Evolutionary conservation across 768 basidiomycete species (phyloP), one percentile per base, ranked within the genome.

Genomic region (Tulasnella sp.): DNA sequence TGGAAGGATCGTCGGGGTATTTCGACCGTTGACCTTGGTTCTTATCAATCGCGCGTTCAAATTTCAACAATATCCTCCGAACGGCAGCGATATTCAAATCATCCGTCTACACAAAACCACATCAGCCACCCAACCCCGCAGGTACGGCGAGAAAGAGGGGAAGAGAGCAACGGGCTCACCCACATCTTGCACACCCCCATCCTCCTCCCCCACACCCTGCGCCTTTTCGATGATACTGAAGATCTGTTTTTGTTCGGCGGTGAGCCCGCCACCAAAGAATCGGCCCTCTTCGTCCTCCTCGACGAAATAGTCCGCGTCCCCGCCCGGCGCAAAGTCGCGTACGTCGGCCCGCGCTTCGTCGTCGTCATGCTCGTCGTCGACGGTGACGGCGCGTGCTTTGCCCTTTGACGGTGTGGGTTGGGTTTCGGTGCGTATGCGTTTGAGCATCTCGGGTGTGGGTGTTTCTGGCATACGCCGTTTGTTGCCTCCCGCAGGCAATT

Each of bases 21-120:
- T 96, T 96, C n/a, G 91, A 93, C 29, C 96, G 77, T 66, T 94
- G 84, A 67, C 93, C 91, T 65, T 93, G 87, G 68, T 99, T 99
- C 72, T 93, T 97, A 68, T 88, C 83, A 19, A 86, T 83, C 1
- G 88, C 82, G 39, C 90, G 79, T 69, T 98, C 93, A 64, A 99
- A 84, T 36, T 79, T 76, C 37, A 86, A 72, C 25, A 98, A 73
- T 55, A 84, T 73, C 65, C 83, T 77, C 56, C 88, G 78, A 25
- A 96, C 77, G 36, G 77, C 74, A 9, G 82, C 79, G 3, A 86
- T 71, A 2, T 83, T 81, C 57, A 93, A 69, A 59, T 77, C 79
- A 63, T 83, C 82, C 27, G 73, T 69, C 55, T 57, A 43, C 9
- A 49, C 23, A 27, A 34, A 42, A 31, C 57, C 49, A 25, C 15